Conservation (phyloP, 2,329 filamentous ascomycete genomes). For the Fusarium odoratissimum region DNA sequence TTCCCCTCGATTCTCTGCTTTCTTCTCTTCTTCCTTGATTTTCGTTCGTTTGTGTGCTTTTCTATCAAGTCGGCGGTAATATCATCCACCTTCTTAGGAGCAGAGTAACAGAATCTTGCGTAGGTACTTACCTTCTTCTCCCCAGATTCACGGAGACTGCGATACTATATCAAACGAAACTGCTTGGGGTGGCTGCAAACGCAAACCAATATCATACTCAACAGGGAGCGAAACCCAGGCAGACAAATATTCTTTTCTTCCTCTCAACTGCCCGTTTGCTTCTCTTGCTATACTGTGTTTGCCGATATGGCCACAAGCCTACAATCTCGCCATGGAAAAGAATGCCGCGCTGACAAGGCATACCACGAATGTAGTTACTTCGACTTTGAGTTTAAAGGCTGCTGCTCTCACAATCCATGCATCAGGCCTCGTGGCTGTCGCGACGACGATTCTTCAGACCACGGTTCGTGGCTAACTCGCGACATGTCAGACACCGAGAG, state of each 20-base stretch:
- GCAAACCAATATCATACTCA: not conserved
- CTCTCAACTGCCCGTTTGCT: conserved; percentile 1
- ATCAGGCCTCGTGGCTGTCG: conserved; percentile 21
- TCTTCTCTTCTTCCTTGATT: not conserved
- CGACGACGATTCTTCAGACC: not conserved
- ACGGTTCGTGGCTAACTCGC: not conserved
- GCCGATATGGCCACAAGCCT: conserved; percentile 26
- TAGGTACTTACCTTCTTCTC: conserved; percentile 1
- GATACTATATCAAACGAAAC: conserved; percentile 22
- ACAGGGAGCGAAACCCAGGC: not conserved
- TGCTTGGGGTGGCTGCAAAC: not conserved
- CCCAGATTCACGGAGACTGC: conserved; percentile 29
- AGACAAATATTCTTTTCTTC: not conserved
- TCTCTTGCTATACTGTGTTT: conserved; percentile 9
- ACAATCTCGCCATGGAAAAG: conserved; percentile 4
- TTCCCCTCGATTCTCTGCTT: not conserved
- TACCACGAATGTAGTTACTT: conserved; percentile 55
- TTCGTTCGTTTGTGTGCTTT: not conserved
- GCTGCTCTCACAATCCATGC: conserved; percentile 61
- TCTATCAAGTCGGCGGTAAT: conserved; percentile 2
- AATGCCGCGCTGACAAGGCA: conserved; percentile 46
- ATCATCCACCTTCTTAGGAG: not conserved
- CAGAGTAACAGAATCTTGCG: conserved; percentile 2
- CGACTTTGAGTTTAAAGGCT: conserved; percentile 53
- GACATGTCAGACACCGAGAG: conserved; percentile 6